Conservation (phyloP, 1,139 yeast species). For the Pichia sp. region DNA sequence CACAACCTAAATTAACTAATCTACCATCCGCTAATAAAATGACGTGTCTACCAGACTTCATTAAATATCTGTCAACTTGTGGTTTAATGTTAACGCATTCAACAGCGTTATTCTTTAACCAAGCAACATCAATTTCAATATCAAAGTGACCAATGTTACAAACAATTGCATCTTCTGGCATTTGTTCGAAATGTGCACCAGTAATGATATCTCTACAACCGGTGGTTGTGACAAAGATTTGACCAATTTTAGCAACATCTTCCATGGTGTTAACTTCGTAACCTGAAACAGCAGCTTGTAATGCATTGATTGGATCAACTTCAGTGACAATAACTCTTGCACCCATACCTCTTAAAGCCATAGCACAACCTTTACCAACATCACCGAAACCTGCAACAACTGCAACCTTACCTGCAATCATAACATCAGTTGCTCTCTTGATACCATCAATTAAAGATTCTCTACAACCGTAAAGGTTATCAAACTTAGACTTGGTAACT, state of each 20-base stretch:
- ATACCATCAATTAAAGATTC: constrained; percentile 98
- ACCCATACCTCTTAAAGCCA: constrained; percentile 99
- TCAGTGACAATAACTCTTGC: constrained; percentile 98
- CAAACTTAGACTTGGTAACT: constrained; percentile 98
- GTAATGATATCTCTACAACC: constrained; percentile 99
- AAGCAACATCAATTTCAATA: constrained; percentile 97
- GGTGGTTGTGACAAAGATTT: constrained; percentile 98
- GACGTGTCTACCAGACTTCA: constrained; percentile 87
- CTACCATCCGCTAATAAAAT: constrained; percentile 99
- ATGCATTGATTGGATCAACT: constrained; percentile 98
- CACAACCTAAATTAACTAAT: constrained; percentile 99
- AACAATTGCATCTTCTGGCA: constrained; percentile 99
- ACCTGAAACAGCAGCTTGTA: constrained; percentile 99
- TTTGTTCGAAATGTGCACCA: constrained; percentile 75
- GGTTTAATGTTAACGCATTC: constrained; percentile 96
- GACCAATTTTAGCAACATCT: constrained; percentile 89
- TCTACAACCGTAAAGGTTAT: constrained; percentile 99
- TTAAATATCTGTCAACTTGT: constrained; percentile 96
- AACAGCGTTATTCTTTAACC: constrained; percentile 89
- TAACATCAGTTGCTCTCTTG: constrained; percentile 99
- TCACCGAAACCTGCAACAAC: constrained; percentile 99
- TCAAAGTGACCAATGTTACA: constrained; percentile 99
- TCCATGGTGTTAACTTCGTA: constrained; percentile 97
- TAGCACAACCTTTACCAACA: constrained; percentile 99
- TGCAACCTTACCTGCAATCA: constrained; percentile 99